Percentiles rank a stretch among this genome's conserved stretches.
phyloP scores from a whole-genome alignment of 73 alveolate genomes.

The Paramecium biaurelia region DNA sequence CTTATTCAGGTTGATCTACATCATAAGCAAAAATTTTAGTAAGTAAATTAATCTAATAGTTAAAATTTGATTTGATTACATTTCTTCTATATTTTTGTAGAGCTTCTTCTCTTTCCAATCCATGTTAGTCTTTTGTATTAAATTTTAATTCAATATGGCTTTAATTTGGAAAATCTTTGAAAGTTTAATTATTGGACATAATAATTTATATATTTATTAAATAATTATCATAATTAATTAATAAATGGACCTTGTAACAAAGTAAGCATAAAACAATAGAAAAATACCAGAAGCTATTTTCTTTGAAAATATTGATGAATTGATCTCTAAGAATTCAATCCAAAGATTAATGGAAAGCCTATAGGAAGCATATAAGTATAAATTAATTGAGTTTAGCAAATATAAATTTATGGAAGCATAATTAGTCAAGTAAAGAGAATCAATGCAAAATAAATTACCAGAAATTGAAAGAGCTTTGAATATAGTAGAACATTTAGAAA shows the following conservation, averaged over 20 bases:
- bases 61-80: neutral
- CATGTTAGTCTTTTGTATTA: neutral
- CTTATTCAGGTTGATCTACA: neutral
- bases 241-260: slow-evolving; percentile 66
- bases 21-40: slow-evolving; percentile 45
- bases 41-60: neutral
- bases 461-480: slow-evolving; percentile 91
- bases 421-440: slow-evolving; percentile 79
- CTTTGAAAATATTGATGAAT: slow-evolving; percentile 88
- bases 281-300: slow-evolving; percentile 86
- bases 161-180: slow-evolving; percentile 51
- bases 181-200: neutral
- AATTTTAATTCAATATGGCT: slow-evolving; percentile 52
- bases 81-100: slow-evolving; percentile 23
- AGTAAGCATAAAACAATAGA: slow-evolving; percentile 80
- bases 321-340: slow-evolving; percentile 79
- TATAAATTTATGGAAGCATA: slow-evolving; percentile 94
- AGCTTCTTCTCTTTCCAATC: slow-evolving; percentile 44
- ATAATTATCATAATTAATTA: slow-evolving; percentile 30
- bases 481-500: slow-evolving; percentile 72
- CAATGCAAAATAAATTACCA: slow-evolving; percentile 86
- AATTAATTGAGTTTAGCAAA: slow-evolving; percentile 64
- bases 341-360: slow-evolving; percentile 67
- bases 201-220: neutral
- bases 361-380: slow-evolving; percentile 60